phyloP scores from a whole-genome alignment of 768 basidiomycete genomes.

The Suillus sp. region DNA sequence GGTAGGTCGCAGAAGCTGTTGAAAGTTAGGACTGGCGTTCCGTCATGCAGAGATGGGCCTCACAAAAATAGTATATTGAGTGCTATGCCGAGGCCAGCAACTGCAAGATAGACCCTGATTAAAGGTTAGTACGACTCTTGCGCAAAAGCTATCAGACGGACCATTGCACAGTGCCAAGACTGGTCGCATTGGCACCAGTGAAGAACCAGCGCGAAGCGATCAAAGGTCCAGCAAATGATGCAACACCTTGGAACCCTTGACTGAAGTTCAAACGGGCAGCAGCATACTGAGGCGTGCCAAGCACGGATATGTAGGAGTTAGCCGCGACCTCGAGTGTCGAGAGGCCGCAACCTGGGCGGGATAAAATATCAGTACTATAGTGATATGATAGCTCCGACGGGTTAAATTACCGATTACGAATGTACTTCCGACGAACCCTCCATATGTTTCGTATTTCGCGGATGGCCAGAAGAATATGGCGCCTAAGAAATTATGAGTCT shows the following conservation, averaged over 20 bases:
- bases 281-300: constrained; percentile 68
- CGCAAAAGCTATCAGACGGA: constrained; percentile 18
- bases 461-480: constrained; percentile 83
- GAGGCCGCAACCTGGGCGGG: constrained; percentile 54
- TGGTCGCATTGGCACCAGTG: constrained; percentile 58
- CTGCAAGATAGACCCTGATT: constrained; percentile 63
- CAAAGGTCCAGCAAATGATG: constrained; percentile 71
- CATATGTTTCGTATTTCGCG: constrained; percentile 65
- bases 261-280: constrained; percentile 78
- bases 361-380: neutral
- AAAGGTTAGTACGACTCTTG: constrained; percentile 7
- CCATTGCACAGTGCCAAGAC: constrained; percentile 72
- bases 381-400: neutral
- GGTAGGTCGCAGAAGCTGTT: constrained; percentile 67
- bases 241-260: constrained; percentile 78
- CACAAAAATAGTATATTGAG: constrained; percentile 69
- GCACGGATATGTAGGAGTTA: constrained; percentile 77
- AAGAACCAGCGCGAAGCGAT: constrained; percentile 80
- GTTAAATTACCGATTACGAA: constrained; percentile 57
- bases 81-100: constrained; percentile 59
- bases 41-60: constrained; percentile 21
- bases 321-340: constrained; percentile 71
- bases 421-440: constrained; percentile 74
- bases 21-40: constrained; percentile 8
- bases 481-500: constrained; percentile 37